phyloP scores from a whole-genome alignment of 208 protist species.

The Tritrichomonas foetus region DNA sequence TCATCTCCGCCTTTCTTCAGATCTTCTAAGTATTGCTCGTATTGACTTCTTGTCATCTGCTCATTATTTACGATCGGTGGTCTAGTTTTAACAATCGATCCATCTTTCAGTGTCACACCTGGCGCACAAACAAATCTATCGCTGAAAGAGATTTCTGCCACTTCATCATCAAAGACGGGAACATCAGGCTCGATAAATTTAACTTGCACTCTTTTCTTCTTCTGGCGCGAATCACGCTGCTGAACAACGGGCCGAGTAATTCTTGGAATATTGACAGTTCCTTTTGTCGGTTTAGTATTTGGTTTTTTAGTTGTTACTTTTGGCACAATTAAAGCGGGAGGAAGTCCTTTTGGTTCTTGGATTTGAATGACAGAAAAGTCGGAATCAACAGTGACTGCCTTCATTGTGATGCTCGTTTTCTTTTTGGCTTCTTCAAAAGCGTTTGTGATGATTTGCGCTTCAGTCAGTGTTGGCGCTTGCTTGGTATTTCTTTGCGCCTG shows the following conservation, averaged over 20 bases:
- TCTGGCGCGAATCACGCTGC: too few relatives aligned
- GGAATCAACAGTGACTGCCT: neutral
- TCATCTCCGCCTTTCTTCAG: neutral
- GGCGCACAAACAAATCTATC: slow-evolving; percentile 34
- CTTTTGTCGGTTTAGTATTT: neutral
- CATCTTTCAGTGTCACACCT: slow-evolving; percentile 20
- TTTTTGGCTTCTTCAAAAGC: slow-evolving; percentile 21
- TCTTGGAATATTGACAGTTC: neutral
- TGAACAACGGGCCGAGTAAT: neutral
- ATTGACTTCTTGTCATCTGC: slow-evolving; percentile 27
- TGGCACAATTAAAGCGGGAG: neutral
- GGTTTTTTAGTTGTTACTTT: neutral
- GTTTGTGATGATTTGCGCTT: neutral
- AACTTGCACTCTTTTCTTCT: neutral
- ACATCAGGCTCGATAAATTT: neutral
- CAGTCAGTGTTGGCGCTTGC: neutral
- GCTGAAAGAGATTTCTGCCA: neutral
- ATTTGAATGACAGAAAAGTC: slow-evolving; percentile 36
- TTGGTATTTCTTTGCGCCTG: neutral
- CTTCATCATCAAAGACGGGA: slow-evolving; percentile 29
- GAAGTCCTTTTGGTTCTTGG: slow-evolving; percentile 10
- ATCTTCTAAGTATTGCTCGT: slow-evolving; percentile 7
- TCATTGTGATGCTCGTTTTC: neutral
- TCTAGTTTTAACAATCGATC: neutral
- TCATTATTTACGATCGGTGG: neutral